These are phyloP conservation scores for Pachyrhizus erosus DNA, from an alignment of 306 rosid genomes.

Conservation along the genomic window DNA sequence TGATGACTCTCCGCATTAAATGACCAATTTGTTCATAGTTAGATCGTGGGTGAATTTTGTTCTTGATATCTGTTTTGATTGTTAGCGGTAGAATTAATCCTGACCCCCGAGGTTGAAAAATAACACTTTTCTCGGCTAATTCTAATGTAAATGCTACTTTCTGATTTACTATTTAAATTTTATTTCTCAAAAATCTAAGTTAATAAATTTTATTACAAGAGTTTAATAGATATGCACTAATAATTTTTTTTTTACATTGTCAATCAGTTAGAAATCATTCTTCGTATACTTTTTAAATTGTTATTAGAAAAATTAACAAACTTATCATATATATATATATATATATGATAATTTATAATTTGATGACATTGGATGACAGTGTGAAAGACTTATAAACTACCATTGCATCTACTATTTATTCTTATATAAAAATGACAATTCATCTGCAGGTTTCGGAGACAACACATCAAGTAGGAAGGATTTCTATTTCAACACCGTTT, in stretches of 20 bases:
- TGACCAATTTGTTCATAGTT: background rate
- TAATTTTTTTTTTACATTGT: background rate
- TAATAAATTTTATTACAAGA: background rate
- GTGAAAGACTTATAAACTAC: background rate
- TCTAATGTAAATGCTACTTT: background rate
- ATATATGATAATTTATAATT: too few species aligned
- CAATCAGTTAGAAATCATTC: background rate
- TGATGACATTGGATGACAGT: background rate
- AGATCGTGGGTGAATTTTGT: background rate
- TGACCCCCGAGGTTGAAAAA: constrained; percentile 8
- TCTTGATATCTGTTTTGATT: background rate
- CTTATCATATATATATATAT: too few species aligned
- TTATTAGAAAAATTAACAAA: background rate
- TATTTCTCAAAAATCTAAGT: background rate
- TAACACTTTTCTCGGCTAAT: background rate
- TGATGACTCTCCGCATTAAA: constrained; percentile 2
- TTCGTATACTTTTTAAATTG: background rate
- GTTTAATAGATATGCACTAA: background rate
- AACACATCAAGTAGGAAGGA: constrained; percentile 71
- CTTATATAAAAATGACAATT: background rate
- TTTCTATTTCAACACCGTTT: constrained; percentile 62
- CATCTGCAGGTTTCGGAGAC: constrained; percentile 66
- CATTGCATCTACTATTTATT: background rate
- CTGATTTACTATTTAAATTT: constrained; percentile 5
- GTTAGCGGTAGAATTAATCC: constrained; percentile 6